Base-by-base conservation (phyloP, 2,329 filamentous ascomycete genomes). In the Colletotrichum nymphaeae region DNA sequence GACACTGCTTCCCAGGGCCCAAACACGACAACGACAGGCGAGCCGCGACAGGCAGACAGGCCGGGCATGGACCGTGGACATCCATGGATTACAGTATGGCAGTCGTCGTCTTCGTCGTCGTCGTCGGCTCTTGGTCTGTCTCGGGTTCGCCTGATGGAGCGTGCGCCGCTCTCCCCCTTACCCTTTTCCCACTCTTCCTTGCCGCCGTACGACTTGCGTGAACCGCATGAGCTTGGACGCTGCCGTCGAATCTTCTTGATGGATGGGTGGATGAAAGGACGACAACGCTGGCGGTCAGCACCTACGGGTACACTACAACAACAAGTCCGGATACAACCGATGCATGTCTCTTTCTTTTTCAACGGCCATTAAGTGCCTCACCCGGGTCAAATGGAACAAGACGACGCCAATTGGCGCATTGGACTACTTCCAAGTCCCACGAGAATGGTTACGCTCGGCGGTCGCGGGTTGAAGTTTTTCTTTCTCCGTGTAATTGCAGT, bases 281-380 rank as follows among this genome's bases (percentile, higher is more conserved):
- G 16, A 49, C 26, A 28, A 32, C 53, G 58, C 53, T 60, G 66
- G 71, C 71, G 71, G 60, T 73, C 71, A 71, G 67, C 62, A 22
- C 19, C 11, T 49, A 49, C 32, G 32, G 11, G 11, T 12, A 35
- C 32, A 12, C 32, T 35, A 35, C 42, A 49, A 49, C 19, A 49
- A 19, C 37, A 16, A 42, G 37, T 42, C 6, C 16, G 37, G 37
- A 42, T 42, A 42, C 37, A 42, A 64, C 53, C 53, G 66, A 66
- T 22, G 30, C 69, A 59, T 35, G 59, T 72, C 59, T 12, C 37
- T 32, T 30, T 64, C 4, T 30, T 64, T 52, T 57, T 26, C 62
- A 71, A 73, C 71, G 60, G 60, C 28, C 67, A 57, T 64, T 42
- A 70, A 70, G 67, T 73, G 70, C 70, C 67, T 73, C 56, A 70